Evolutionary conservation across 768 basidiomycete genomes (phyloP).

Genomic region (Lentinus tigrinus): DNA sequence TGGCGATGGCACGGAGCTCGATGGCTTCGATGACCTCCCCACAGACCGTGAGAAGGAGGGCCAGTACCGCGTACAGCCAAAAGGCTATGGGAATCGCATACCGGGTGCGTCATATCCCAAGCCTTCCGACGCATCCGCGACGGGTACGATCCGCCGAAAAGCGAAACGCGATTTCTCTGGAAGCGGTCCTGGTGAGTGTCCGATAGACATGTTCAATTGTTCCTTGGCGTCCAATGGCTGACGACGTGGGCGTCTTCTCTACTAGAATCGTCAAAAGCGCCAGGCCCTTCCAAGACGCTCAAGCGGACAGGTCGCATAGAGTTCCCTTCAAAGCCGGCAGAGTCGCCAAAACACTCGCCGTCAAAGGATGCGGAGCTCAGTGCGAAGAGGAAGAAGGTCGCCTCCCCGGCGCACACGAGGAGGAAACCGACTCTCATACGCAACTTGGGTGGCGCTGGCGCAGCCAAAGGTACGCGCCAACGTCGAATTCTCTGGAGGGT

Average conservation of each 20-base stretch:
- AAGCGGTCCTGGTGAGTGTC: slow-evolving; percentile 41
- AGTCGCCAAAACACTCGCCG: slow-evolving; percentile 10
- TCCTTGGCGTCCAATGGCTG: background rate
- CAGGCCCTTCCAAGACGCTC: slow-evolving; percentile 48
- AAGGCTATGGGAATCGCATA: slow-evolving; percentile 61
- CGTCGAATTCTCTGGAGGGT: background rate
- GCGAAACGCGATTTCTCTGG: slow-evolving; percentile 46
- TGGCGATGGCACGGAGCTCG: slow-evolving; percentile 89
- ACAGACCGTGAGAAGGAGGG: slow-evolving; percentile 83
- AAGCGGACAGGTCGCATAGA: slow-evolving; percentile 61
- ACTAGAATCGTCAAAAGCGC: slow-evolving; percentile 16
- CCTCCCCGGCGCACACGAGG: slow-evolving; percentile 46
- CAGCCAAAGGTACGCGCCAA: slow-evolving; percentile 63
- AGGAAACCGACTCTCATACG: slow-evolving; percentile 88
- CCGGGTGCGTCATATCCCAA: slow-evolving; percentile 51
- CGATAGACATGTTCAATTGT: background rate
- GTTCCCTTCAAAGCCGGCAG: slow-evolving; percentile 39
- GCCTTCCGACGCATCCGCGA: slow-evolving; percentile 41
- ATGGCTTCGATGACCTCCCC: slow-evolving; percentile 82
- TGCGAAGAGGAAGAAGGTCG: slow-evolving; percentile 52
- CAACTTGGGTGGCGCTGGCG: slow-evolving; percentile 65
- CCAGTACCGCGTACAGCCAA: slow-evolving; percentile 73
- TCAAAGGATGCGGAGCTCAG: slow-evolving; percentile 24
- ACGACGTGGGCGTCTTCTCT: background rate
- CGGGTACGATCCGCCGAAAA: slow-evolving; percentile 61